phyloP scores from a whole-genome alignment of 371 early-diverging fungal species.

The Mucor plumbeus region DNA sequence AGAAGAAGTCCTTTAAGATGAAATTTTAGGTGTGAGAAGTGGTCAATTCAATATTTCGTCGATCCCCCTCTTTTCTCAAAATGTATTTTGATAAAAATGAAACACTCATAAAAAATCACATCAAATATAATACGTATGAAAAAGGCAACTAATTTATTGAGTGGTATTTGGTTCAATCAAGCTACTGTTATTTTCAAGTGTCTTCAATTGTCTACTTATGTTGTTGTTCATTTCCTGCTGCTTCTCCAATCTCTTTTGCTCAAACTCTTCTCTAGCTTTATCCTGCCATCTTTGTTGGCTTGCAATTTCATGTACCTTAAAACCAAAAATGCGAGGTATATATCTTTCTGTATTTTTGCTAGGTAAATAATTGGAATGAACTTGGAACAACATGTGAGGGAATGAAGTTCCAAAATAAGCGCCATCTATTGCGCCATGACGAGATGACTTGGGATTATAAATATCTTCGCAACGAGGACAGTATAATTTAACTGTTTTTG shows the following conservation, averaged over 20 bases:
- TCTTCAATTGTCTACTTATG: background rate
- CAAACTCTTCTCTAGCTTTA: constrained; percentile 66
- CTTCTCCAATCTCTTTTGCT: constrained; percentile 23
- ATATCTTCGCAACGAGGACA: constrained; percentile 93
- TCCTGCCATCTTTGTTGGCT: constrained; percentile 88
- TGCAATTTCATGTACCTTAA: constrained; percentile 82
- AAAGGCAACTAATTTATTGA: background rate
- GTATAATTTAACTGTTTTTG: constrained; percentile 83
- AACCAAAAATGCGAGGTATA: constrained; percentile 94
- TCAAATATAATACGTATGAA: too few species aligned
- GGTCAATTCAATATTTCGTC: too few species aligned
- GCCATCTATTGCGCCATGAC: constrained; percentile 87
- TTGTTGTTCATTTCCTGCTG: background rate
- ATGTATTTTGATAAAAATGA: too few species aligned
- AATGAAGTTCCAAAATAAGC: constrained; percentile 97
- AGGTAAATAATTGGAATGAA: constrained; percentile 83
- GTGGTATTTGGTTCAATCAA: background rate
- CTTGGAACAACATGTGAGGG: constrained; percentile 92
- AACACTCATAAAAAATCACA: too few species aligned
- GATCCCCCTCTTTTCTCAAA: too few species aligned
- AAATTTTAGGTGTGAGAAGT: too few species aligned
- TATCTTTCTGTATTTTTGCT: constrained; percentile 70
- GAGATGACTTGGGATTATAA: constrained; percentile 84
- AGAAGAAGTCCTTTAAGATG: too few species aligned
- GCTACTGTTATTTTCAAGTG: background rate